Conservation (phyloP, 805 yeast species). For the Candida nanaspora region DNA sequence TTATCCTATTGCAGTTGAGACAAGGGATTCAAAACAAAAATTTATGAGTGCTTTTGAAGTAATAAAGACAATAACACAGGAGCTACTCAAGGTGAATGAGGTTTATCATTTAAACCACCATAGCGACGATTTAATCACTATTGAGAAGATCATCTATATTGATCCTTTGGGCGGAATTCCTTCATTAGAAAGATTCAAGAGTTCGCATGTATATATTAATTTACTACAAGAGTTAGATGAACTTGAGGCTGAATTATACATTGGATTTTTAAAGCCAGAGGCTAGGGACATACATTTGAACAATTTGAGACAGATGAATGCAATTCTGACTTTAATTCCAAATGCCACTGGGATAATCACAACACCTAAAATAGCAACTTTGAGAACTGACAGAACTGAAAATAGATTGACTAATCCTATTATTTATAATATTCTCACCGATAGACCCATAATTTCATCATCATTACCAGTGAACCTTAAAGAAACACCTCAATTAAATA, state of each 20-base stretch:
- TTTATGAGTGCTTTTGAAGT: conserved; percentile 33
- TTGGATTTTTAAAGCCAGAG: conserved; percentile 42
- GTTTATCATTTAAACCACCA: conserved; percentile 6
- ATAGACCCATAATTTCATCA: conserved; percentile 83
- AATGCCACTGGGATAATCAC: conserved; percentile 74
- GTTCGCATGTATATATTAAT: conserved; percentile 84
- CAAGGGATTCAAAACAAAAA: conserved; percentile 20
- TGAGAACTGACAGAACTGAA: conserved; percentile 12
- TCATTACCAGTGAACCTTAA: conserved; percentile 68
- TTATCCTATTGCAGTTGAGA: conserved; percentile 47
- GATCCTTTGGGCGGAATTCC: conserved; percentile 91
- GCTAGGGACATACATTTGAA: conserved; percentile 49
- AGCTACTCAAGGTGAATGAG: conserved; percentile 22
- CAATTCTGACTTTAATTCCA: conserved; percentile 43
- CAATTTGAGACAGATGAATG: conserved; percentile 62
- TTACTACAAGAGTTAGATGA: conserved; percentile 72
- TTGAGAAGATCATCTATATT: conserved; percentile 77
- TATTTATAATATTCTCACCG: conserved; percentile 84
- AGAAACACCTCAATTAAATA: conserved; percentile 56
- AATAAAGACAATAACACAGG: conserved; percentile 30
- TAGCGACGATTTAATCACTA: conserved; percentile 30
- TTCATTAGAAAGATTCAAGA: conserved; percentile 68
- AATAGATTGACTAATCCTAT: conserved; percentile 62
- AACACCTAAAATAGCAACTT: conserved; percentile 68
- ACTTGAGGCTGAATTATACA: conserved; percentile 54